Conservation (phyloP, 345 rosid genomes). For the Bruguiera parviflora region DNA sequence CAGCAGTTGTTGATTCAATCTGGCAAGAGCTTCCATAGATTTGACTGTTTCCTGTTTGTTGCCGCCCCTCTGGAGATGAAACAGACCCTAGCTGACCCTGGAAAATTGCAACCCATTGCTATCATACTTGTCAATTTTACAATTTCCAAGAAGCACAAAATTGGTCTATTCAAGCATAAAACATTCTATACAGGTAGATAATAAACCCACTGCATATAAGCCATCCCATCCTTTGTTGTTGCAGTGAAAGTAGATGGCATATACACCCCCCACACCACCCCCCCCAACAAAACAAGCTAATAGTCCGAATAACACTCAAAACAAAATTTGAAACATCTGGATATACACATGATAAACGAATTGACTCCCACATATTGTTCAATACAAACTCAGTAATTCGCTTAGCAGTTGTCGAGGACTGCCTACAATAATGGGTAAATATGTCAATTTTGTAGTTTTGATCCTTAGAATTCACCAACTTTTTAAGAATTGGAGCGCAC, state of each 20-base stretch:
- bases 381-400: not conserved
- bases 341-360: not conserved
- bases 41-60: slow-evolving; percentile 50
- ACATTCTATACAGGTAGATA: not conserved
- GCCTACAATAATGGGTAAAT: not conserved
- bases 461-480: not conserved
- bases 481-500: not conserved
- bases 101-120: slow-evolving; percentile 16
- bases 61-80: slow-evolving; percentile 78
- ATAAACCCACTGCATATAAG: not conserved
- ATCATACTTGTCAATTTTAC: slow-evolving; percentile 14
- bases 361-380: too few relatives aligned
- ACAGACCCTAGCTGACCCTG: slow-evolving; percentile 87
- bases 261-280: not conserved
- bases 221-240: not conserved
- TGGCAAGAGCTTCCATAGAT: slow-evolving; percentile 58
- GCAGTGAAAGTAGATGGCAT: not conserved
- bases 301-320: not conserved
- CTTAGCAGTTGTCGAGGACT: slow-evolving; percentile 1
- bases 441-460: not conserved
- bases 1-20: slow-evolving; percentile 49
- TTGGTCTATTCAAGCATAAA: not conserved
- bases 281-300: not conserved
- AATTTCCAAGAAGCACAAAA: slow-evolving; percentile 4
- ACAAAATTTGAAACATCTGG: not conserved